These are phyloP conservation scores for Chalciporus sp. DNA, from an alignment of 1,284 basidiomycete species.

Conservation along the genomic window DNA sequence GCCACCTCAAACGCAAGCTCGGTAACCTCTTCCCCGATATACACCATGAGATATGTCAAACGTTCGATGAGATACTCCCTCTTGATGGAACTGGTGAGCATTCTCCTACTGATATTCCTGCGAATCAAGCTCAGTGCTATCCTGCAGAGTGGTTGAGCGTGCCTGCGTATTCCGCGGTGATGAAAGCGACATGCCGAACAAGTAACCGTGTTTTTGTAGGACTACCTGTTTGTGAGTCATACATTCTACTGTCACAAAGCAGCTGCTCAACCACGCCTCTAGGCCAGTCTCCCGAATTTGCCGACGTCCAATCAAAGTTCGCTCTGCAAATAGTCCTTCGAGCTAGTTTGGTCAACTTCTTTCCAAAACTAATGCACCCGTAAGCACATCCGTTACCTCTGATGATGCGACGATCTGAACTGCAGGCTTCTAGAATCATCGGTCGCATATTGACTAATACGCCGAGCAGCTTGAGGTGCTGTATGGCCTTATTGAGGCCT, in stretches of 20 bases:
- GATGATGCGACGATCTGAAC: slow-evolving; percentile 18
- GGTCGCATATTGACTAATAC: slow-evolving; percentile 37
- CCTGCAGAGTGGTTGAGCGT: slow-evolving; percentile 34
- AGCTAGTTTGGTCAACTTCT: slow-evolving; percentile 35
- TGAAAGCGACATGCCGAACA: slow-evolving; percentile 39
- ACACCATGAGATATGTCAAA: slow-evolving; percentile 39
- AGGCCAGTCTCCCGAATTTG: slow-evolving; percentile 34
- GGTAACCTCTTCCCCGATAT: slow-evolving; percentile 38
- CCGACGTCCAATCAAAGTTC: slow-evolving; percentile 36
- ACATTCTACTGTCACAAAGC: slow-evolving; percentile 6
- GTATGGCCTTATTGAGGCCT: slow-evolving; percentile 33
- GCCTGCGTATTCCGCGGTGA: slow-evolving; percentile 29
- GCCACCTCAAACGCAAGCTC: slow-evolving; percentile 42
- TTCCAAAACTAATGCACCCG: slow-evolving; percentile 37
- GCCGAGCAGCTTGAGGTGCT: slow-evolving; percentile 34
- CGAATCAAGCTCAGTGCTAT: slow-evolving; percentile 14
- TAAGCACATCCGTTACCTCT: slow-evolving; percentile 20
- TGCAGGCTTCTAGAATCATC: slow-evolving; percentile 28
- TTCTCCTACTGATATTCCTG: slow-evolving; percentile 1
- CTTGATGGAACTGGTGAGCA: slow-evolving; percentile 24
- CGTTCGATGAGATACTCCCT: slow-evolving; percentile 37
- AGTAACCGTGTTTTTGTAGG: slow-evolving; percentile 51
- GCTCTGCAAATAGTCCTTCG: slow-evolving; percentile 37
- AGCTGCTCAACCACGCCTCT: slow-evolving; percentile 17
- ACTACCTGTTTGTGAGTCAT: slow-evolving; percentile 39